These are phyloP conservation scores for Lentithecium fluviatile DNA, from an alignment of 495 filamentous ascomycete genomes.

Conservation along the genomic window DNA sequence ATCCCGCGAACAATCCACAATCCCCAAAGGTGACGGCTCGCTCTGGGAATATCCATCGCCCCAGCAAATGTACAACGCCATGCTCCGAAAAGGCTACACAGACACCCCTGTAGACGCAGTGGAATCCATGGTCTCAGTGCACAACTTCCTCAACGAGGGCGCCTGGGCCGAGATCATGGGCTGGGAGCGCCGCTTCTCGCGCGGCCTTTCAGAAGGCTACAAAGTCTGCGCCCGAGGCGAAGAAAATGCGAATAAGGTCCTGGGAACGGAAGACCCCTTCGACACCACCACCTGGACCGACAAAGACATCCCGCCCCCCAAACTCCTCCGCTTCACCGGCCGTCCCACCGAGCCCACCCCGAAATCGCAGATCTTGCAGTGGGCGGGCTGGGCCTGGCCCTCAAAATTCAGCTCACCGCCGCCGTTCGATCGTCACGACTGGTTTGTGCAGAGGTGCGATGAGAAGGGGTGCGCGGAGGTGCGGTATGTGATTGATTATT, in stretches of 20 bases:
- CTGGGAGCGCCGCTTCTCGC: slow-evolving; percentile 83
- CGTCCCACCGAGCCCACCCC: slow-evolving; percentile 85
- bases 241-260: slow-evolving; percentile 37
- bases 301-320: slow-evolving; percentile 55
- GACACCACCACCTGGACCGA: slow-evolving; percentile 44
- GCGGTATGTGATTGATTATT: slow-evolving; percentile 98
- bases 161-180: slow-evolving; percentile 91
- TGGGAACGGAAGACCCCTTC: slow-evolving; percentile 11
- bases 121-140: slow-evolving; percentile 95
- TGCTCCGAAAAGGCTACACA: slow-evolving; percentile 91
- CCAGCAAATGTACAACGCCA: slow-evolving; percentile 99
- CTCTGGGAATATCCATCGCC: slow-evolving; percentile 98
- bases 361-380: slow-evolving; percentile 77
- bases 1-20: slow-evolving; percentile 76
- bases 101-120: slow-evolving; percentile 91
- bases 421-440: slow-evolving; percentile 98
- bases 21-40: slow-evolving; percentile 71
- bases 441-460: slow-evolving; percentile 75
- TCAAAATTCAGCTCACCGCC: slow-evolving; percentile 72
- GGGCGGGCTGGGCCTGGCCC: slow-evolving; percentile 77
- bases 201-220: slow-evolving; percentile 71
- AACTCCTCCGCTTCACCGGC: slow-evolving; percentile 81
- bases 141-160: slow-evolving; percentile 97
- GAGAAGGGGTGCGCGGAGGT: slow-evolving; percentile 66
- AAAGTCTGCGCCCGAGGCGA: slow-evolving; percentile 72